Percentiles rank a stretch among this genome's conserved stretches.
These are phyloP conservation scores for Aureobasidium sp. DNA, from an alignment of 2,329 filamentous ascomycete genomes.

Conservation along the genomic window DNA sequence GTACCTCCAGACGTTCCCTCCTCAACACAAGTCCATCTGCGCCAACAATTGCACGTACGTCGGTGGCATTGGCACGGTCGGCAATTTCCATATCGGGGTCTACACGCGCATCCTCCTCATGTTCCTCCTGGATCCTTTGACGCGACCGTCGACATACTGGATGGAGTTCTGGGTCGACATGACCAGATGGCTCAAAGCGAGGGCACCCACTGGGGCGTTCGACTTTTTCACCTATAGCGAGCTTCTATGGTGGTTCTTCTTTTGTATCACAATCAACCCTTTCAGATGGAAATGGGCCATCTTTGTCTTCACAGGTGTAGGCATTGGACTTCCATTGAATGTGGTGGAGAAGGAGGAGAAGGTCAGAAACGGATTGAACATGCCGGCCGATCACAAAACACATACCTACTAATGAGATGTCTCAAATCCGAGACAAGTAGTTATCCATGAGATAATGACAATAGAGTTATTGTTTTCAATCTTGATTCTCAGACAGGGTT, in stretches of 20 bases:
- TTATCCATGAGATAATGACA: too few species aligned
- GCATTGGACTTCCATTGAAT: conserved; percentile 55
- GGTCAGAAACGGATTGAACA: conserved; percentile 49
- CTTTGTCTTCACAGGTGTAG: conserved; percentile 75
- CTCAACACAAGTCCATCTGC: conserved; percentile 63
- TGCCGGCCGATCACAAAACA: conserved; percentile 22
- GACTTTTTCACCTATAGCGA: conserved; percentile 89
- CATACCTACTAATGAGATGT: conserved; percentile 17
- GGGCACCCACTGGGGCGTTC: conserved; percentile 67
- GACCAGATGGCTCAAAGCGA: conserved; percentile 63
- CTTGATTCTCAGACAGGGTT: too few species aligned
- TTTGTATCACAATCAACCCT: conserved; percentile 64
- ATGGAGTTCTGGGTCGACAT: conserved; percentile 86
- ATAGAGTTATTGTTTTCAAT: too few species aligned
- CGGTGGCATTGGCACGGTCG: conserved; percentile 71
- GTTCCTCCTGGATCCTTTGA: conserved; percentile 74
- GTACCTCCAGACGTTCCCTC: conserved; percentile 84
- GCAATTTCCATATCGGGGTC: conserved; percentile 85
- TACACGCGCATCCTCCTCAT: conserved; percentile 81
- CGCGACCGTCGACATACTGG: conserved; percentile 62
- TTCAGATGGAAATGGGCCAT: conserved; percentile 86
- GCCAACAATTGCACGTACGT: conserved; percentile 81
- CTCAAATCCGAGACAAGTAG: too few species aligned
- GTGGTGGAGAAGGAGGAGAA: conserved; percentile 61
- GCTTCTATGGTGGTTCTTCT: conserved; percentile 77